Conservation (phyloP, 2,329 filamentous ascomycete genomes). For the Aspergillus sp. region DNA sequence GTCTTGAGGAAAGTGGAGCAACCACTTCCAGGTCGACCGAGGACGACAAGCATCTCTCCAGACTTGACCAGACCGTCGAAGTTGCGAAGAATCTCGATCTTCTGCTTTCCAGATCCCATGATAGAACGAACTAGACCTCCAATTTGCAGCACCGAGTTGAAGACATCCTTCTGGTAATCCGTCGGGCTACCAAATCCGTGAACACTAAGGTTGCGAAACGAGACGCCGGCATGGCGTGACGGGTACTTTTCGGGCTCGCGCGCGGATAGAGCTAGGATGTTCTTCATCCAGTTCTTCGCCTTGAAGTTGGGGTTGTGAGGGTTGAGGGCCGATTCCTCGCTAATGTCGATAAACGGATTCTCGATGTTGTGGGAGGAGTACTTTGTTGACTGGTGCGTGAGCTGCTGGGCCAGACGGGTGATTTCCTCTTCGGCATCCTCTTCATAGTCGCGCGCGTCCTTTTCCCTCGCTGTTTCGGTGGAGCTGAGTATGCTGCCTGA, state of each 20-base stretch:
- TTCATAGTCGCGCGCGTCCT: slow-evolving; percentile 23
- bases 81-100: slow-evolving; percentile 61
- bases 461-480: slow-evolving; percentile 29
- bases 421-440: slow-evolving; percentile 29
- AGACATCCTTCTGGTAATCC: slow-evolving; percentile 61
- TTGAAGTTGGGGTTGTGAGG: slow-evolving; percentile 47
- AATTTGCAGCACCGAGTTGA: slow-evolving; percentile 38
- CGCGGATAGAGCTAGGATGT: slow-evolving; percentile 46
- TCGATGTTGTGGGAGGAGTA: slow-evolving; percentile 27
- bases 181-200: slow-evolving; percentile 67
- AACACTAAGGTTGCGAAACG: slow-evolving; percentile 67
- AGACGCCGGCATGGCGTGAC: slow-evolving; percentile 60
- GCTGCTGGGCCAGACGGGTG: slow-evolving; percentile 32
- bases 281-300: slow-evolving; percentile 48
- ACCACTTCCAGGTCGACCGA: slow-evolving; percentile 52
- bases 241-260: slow-evolving; percentile 55
- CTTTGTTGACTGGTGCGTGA: slow-evolving; percentile 38
- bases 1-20: slow-evolving; percentile 90
- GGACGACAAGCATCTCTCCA: slow-evolving; percentile 59
- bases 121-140: slow-evolving; percentile 33
- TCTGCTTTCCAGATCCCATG: slow-evolving; percentile 39
- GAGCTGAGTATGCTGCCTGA: slow-evolving; percentile 26
- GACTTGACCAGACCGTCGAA: slow-evolving; percentile 64
- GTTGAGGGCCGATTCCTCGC: slow-evolving; percentile 42
- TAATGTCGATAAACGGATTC: slow-evolving; percentile 37